Base-by-base conservation (phyloP, 1,284 basidiomycete genomes). In the Malassezia equina region DNA sequence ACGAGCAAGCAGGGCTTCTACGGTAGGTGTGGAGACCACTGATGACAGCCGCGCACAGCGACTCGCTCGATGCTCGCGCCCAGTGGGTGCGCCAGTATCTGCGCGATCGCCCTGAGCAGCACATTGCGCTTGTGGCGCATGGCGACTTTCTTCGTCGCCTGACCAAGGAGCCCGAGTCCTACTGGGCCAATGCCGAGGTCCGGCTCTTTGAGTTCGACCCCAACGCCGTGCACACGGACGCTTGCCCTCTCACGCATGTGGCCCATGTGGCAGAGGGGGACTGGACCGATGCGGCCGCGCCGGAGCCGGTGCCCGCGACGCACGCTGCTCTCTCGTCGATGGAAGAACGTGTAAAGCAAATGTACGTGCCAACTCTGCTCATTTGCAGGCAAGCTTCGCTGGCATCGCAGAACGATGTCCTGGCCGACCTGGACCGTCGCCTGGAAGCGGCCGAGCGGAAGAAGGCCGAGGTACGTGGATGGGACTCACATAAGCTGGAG, bases 141-240 rank as follows among this genome's bases (percentile, higher is more conserved):
- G 72, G 72, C 25, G 72, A 74, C 58, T 65, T 74, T 52, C 49
- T 74, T 27, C 64, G 72, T 25, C 63, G 64, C 41, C 65, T 74
- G 49, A 67, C 67, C 4, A 57, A 57, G 3, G 24, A 64, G 31
- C 53, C 52, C 6, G 59, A 64, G 15, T 46, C 28, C 3, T 48
- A 48, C 33, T 74, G 70, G 71, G 70, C 66, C 52, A 73, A 73
- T 42, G 71, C 72, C 44, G 71, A 74, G 48, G 66, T 71, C 19
- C 62, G 66, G 15, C 58, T 62, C 12, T 74, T 64, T 56, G 57
- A 60, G 47, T 74, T 74, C 48, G 64, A 65, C 47, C 53, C 65
- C 3, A 48, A 45, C 17, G 39, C 50, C 2, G 65, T 71, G 34
- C 58, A 63, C 42, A 57, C 56, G 9, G 66, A 71, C 7, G 63